These are phyloP conservation scores for Fraxinus platypoda DNA, from an alignment of 305 asterid species.

Conservation along the genomic window DNA sequence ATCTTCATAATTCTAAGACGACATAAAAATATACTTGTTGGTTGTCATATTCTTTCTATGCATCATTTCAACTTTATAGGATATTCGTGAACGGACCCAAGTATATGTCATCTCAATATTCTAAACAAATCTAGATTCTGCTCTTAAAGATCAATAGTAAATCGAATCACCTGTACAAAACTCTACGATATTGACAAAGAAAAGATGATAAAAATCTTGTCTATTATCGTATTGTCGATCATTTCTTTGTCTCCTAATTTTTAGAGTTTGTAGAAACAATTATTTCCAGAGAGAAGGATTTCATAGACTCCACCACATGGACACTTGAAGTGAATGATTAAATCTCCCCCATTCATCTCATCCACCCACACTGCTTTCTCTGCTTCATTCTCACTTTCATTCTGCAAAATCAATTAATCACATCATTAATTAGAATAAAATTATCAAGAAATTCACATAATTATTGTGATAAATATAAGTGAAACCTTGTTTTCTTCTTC, in stretches of 20 bases:
- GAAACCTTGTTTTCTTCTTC: slow-evolving; percentile 2
- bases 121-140: too few species aligned
- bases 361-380: slow-evolving; percentile 1
- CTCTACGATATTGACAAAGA: too few species aligned
- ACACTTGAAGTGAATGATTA: slow-evolving; percentile 9
- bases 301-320: slow-evolving; percentile 7
- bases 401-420: not conserved
- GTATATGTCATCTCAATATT: too few species aligned
- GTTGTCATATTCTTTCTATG: too few species aligned
- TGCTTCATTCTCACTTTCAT: not conserved
- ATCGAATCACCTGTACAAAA: too few species aligned
- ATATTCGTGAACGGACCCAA: too few species aligned
- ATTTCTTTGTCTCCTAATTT: not conserved
- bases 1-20: too few species aligned
- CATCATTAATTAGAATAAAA: not conserved
- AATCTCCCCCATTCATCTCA: not conserved
- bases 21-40: too few species aligned
- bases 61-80: too few species aligned
- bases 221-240: too few species aligned
- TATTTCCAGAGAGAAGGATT: not conserved
- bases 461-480: not conserved
- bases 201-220: not conserved
- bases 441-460: not conserved
- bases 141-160: too few species aligned
- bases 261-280: not conserved